A percentile compares a stretch with the other conserved stretches of the same genome.
Evolutionary conservation across 2,329 filamentous ascomycete species (phyloP).

Genomic region (Phoma sp.): DNA sequence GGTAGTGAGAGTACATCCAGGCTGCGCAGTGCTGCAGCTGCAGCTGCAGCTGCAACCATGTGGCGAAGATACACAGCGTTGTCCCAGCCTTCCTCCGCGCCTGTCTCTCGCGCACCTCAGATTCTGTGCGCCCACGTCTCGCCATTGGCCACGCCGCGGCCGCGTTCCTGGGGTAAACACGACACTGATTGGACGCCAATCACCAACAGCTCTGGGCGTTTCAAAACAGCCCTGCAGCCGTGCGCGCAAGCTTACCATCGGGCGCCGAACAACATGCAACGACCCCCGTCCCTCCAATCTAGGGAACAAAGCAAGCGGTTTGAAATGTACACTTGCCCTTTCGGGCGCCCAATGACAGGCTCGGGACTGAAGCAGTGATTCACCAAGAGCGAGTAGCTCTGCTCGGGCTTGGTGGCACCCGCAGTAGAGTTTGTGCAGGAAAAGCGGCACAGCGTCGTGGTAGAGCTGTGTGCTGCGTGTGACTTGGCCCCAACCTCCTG

Average conservation of each 20-base stretch:
- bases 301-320: conserved; percentile 13
- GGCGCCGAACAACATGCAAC: conserved; percentile 20
- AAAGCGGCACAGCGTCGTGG: conserved; percentile 5
- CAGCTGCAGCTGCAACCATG: conserved; percentile 11
- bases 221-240: conserved; percentile 26
- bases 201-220: conserved; percentile 26
- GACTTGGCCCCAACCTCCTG: conserved; percentile 16
- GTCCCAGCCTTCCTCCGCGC: conserved; percentile 16
- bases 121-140: conserved; percentile 17
- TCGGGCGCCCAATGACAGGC: conserved; percentile 8
- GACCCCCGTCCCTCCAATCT: conserved; percentile 12
- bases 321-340: conserved; percentile 5
- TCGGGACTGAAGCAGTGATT: conserved; percentile 4
- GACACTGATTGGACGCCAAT: conserved; percentile 25
- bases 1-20: background rate
- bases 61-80: conserved; percentile 10
- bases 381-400: conserved; percentile 5
- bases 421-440: conserved; percentile 12
- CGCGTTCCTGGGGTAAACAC: conserved; percentile 17
- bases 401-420: conserved; percentile 11
- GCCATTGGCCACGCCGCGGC: conserved; percentile 11
- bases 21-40: conserved; percentile 3
- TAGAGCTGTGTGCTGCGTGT: conserved; percentile 3
- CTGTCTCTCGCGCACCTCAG: conserved; percentile 9
- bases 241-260: conserved; percentile 18